Evolutionary conservation across 441 rosid species (phyloP).

Genomic region (Populus hybrid): DNA sequence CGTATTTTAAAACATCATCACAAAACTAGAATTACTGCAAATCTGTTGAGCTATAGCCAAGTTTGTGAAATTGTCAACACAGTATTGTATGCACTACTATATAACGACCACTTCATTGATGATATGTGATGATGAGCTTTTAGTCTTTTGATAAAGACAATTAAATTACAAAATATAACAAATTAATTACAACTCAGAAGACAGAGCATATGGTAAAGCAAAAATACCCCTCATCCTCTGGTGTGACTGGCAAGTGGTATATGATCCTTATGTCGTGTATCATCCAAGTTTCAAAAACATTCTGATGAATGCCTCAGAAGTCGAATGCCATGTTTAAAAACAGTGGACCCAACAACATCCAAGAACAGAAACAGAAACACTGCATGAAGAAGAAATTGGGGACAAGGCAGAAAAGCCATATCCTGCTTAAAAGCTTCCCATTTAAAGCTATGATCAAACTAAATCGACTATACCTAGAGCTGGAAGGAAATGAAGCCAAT

Average conservation of each 20-base stretch:
- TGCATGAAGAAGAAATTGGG: neutral
- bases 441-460: neutral
- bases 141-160: no score
- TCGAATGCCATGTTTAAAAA: neutral
- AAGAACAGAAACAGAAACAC: neutral
- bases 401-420: neutral
- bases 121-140: no score
- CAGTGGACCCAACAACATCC: neutral
- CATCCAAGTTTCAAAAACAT: neutral
- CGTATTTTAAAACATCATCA: no score
- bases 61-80: no score
- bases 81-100: no score
- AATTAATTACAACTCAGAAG: no score
- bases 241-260: neutral
- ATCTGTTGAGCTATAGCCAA: no score
- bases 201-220: neutral
- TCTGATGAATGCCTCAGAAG: neutral
- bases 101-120: no score
- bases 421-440: neutral
- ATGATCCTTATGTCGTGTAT: neutral
- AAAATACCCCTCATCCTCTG: neutral
- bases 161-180: no score
- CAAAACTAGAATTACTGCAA: no score
- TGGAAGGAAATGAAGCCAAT: neutral
- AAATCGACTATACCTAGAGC: neutral